Evolutionary conservation across 805 yeast species (phyloP).

Genomic region (Saccharomycopsis babjevae): DNA sequence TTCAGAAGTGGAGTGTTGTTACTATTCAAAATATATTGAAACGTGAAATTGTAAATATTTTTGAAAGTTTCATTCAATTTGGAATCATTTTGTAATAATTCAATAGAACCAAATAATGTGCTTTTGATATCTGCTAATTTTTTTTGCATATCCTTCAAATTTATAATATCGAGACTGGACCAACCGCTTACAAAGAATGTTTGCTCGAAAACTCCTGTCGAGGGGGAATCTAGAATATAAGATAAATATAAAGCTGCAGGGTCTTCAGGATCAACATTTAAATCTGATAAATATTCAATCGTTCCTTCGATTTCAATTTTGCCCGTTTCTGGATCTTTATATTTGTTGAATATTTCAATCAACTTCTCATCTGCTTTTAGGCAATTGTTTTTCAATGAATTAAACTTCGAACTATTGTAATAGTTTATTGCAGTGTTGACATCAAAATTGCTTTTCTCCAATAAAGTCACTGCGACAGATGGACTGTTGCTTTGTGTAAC

Average conservation of each 20-base stretch:
- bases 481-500: not conserved
- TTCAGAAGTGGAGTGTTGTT: slow-evolving; percentile 34
- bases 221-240: slow-evolving; percentile 54
- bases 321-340: slow-evolving; percentile 15
- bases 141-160: slow-evolving; percentile 32
- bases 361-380: not conserved
- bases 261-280: slow-evolving; percentile 69
- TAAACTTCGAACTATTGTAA: not conserved
- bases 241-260: slow-evolving; percentile 60
- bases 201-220: slow-evolving; percentile 49
- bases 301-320: slow-evolving; percentile 75
- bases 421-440: not conserved
- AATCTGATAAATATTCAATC: slow-evolving; percentile 50
- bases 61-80: slow-evolving; percentile 36
- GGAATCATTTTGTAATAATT: not conserved
- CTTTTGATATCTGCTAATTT: slow-evolving; percentile 27
- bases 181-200: slow-evolving; percentile 48
- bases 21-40: slow-evolving; percentile 50
- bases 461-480: not conserved
- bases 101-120: not conserved
- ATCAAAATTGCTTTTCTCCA: not conserved
- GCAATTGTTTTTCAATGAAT: not conserved
- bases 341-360: slow-evolving; percentile 7
- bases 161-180: slow-evolving; percentile 23
- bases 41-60: slow-evolving; percentile 60